Base-by-base conservation (phyloP, 768 basidiomycete genomes). In the Psilocybe tampanensis region DNA sequence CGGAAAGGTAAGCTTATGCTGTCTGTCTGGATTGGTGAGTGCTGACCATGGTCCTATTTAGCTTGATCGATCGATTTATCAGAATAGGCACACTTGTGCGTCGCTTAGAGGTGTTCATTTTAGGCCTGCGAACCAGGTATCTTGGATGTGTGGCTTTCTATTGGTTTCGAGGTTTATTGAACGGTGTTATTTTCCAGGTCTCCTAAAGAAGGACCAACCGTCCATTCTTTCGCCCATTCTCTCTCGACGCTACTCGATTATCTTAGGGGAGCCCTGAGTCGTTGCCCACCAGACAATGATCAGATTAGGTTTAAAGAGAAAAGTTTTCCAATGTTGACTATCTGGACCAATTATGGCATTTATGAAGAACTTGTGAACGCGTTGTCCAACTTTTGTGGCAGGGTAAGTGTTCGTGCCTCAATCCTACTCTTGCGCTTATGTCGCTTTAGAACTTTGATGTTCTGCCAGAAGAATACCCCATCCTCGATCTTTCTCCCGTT, bases 151-250 rank as follows among this genome's bases (percentile, higher is more conserved):
- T 22, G 18, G 33, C 39, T 47, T 23, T 24, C 44, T 19, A 9
- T 17, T 42, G 26, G 12, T 19, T 51, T n/a, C 13, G 13, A 24
- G 44, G 24, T 44, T 50, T 53, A 22, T 22, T 50, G 9, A 43
- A 52, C 8, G 49, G 60, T 43, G 22, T 61, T 51, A 22, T 52
- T 58, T 33, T 44, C 32, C 50, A 86, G 83, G 60, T 77, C 74
- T 56, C 69, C 75, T 8, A 74, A 69, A 44, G 76, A 78, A 55
- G 81, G 79, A 8, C 77, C 86, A 6, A 83, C 84, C 8, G 73
- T 85, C 15, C 83, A 89, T 64, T 85, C 90, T 2, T 86, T 90
- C 60, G 79, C 82, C 0, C 88, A 92, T 66, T 77, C 83, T 0
- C 72, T 90, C 3, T 83, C 86, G 2, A 81, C 81, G 0, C 74